Percentiles rank a stretch among this genome's conserved stretches.
Conservation (phyloP, 2,329 filamentous ascomycete genomes). For the Bimuria novae-zelandiae region DNA sequence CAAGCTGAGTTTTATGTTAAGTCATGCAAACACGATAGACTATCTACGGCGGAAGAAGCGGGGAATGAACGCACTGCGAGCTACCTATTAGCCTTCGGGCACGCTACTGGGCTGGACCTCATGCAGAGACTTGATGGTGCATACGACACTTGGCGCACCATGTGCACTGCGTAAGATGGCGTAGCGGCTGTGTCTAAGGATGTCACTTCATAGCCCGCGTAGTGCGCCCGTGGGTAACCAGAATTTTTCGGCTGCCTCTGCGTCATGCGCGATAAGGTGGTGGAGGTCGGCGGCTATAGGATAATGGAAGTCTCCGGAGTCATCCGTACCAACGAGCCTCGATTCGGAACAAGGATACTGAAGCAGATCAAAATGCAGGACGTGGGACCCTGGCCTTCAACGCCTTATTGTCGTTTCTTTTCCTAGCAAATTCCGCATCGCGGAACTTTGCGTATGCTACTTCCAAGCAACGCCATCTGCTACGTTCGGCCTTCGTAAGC, state of each 20-base stretch:
- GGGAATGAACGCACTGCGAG: slow-evolving; percentile 1
- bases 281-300: not conserved
- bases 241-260: not conserved
- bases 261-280: not conserved
- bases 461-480: slow-evolving; percentile 6
- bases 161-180: not conserved
- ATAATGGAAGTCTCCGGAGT: not conserved
- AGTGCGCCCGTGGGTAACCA: not conserved
- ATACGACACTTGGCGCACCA: slow-evolving; percentile 5
- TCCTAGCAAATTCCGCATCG: no score
- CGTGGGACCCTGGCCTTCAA: not conserved
- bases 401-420: not conserved
- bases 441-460: no score
- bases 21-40: slow-evolving; percentile 2
- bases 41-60: slow-evolving; percentile 1
- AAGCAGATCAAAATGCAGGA: not conserved
- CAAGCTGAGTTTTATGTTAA: slow-evolving; percentile 8
- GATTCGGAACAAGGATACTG: not conserved
- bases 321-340: not conserved
- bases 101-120: slow-evolving; percentile 1
- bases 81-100: not conserved
- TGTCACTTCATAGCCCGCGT: slow-evolving; percentile 2
- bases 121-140: not conserved
- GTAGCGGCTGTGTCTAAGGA: not conserved
- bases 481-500: not conserved